phyloP scores from a whole-genome alignment of 164 flowering plant species.

The Nymphaea colorata region DNA sequence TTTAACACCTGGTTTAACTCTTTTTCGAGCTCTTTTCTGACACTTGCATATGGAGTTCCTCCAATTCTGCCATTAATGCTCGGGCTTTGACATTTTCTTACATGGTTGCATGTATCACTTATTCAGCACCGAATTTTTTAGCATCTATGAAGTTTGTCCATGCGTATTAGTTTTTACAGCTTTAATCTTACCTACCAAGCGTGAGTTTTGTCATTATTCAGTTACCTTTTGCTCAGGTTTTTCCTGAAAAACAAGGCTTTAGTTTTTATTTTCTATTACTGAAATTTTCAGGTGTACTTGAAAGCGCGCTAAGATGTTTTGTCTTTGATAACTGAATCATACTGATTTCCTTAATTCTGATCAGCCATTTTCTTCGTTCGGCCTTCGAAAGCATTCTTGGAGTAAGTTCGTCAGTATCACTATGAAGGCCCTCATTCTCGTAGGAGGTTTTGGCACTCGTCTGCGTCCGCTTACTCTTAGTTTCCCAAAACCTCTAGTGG shows the following conservation, averaged over 20 bases:
- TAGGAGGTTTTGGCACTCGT: constrained; percentile 96
- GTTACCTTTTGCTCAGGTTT: neutral
- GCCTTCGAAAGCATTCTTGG: neutral
- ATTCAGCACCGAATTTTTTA: too few species aligned
- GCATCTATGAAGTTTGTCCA: too few species aligned
- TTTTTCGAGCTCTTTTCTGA: neutral
- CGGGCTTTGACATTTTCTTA: neutral
- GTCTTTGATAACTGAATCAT: neutral
- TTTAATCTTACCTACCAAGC: neutral
- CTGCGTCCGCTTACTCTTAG: constrained; percentile 98
- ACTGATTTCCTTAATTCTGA: neutral
- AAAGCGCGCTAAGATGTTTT: neutral
- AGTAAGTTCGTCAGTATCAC: constrained; percentile 7
- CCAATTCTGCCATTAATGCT: neutral
- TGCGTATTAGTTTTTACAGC: neutral
- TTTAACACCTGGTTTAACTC: neutral
- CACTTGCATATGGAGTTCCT: neutral
- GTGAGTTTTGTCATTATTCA: neutral
- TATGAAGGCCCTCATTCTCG: constrained; percentile 99
- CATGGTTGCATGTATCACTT: neutral
- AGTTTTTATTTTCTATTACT: too few species aligned
- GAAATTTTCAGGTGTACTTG: too few species aligned
- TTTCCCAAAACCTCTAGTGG: constrained; percentile 96
- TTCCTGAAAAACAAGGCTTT: neutral
- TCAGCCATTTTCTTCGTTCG: neutral